Base-by-base conservation (phyloP, 768 basidiomycete genomes). In the Tricholoma terreum region DNA sequence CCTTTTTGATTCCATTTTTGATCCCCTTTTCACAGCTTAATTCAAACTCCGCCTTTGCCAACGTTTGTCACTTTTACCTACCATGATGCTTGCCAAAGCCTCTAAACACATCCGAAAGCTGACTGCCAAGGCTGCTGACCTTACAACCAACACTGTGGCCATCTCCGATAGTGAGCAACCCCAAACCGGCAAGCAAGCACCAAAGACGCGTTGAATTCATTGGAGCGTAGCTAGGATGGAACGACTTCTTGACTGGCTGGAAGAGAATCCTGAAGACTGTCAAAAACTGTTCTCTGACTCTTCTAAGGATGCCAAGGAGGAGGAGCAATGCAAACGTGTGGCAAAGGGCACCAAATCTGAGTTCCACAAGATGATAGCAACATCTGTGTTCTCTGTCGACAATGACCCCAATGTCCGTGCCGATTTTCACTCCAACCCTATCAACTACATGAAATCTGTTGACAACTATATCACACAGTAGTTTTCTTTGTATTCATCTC, bases 181-280 rank as follows among this genome's bases (percentile, higher is more conserved):
- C 42, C 42, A 43, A 43, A 43, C 42, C 42, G 14, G 42, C 42
- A 43, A 43, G 42, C 42, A 43, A 43, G 42, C 14, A 43, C 42
- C 42, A 43, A 43, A 43, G 21, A 14, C 42, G 14, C 14, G 42
- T n/a, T 43, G 42, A 43, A 43, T 43, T 43, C 42, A 43, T 43
- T 43, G 42, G 42, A 43, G 14, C 14, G 42, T 43, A 14, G 42
- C 42, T 15, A 43, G 42, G 42, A 43, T 21, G 42, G 42, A 43
- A 43, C 14, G 42, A 43, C 42, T 43, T 43, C 42, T 43, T 21
- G 42, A 50, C 42, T 43, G 42, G 42, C 42, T 43, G n/a, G 42
- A 43, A 43, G 42, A 43, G 42, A 43, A 50, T n/a, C 49, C 49
- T 50, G 49, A n/a, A n/a, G n/a, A n/a, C n/a, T n/a, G n/a, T n/a